Base-by-base conservation (phyloP, 805 yeast species). In the Saccharomycopsis vini region DNA sequence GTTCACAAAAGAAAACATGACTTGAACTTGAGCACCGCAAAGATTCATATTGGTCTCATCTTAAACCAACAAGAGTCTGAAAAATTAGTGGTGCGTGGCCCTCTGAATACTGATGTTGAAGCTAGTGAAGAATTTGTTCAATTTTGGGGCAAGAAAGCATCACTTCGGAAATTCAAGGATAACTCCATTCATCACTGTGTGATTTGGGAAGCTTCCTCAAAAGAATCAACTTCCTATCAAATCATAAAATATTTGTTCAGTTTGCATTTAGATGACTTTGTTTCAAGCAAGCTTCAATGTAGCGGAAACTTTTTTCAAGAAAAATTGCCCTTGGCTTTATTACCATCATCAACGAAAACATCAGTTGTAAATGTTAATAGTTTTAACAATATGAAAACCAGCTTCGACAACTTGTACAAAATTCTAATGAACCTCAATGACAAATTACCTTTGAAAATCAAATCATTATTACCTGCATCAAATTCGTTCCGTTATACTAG, bases 101-200 rank as follows among this genome's bases (percentile, higher is more conserved):
- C 97, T 7, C 63, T 68, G 31, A 77, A 79, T 50, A 68, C 67
- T 12, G 74, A 74, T 32, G 70, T 73, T 32, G 77, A 71, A 13
- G 75, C 64, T 22, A 75, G 79, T n/a, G 65, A 73, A 5, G 69
- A 72, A 43, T 92, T 92, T 66, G 75, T 83, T 52, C 64, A 75
- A 4, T 89, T 92, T 57, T 92, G 99, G 99, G 97, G 97, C 9
- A 57, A 73, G 7, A 81, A 76, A 52, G 78, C 95, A 0, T 85
- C 92, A 12, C 68, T 92, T 44, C 77, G 99, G 67, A 77, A 92
- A 59, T 92, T 90, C 66, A 88, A 85, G 57, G 95, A 92, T 62
- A 97, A 97, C 31, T 69, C 81, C 3, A 88, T 92, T 47, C 80
- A 77, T 50, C 94, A 92, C 62, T 84, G 95, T 59, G 94, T 92